Evolutionary conservation across 2,329 filamentous ascomycete species (phyloP).

Genomic region (Harringtonia lauricola): DNA sequence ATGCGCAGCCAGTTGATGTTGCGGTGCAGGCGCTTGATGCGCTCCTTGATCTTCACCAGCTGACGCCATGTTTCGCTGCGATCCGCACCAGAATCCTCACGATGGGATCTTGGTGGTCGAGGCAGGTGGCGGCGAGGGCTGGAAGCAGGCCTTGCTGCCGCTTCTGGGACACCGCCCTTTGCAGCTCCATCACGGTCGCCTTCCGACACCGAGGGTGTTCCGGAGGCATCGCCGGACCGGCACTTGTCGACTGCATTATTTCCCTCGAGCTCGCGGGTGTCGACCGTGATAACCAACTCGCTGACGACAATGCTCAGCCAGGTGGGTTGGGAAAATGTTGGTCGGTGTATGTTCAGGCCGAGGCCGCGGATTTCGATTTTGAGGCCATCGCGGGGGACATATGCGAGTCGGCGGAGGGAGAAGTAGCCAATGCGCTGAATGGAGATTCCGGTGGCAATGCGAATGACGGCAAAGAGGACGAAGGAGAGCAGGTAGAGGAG

Average conservation of each 20-base stretch:
- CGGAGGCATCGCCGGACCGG: constrained; percentile 12
- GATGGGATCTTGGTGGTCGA: constrained; percentile 13
- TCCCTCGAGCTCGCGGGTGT: constrained; percentile 55
- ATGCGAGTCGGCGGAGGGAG: constrained; percentile 81
- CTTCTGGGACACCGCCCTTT: no score
- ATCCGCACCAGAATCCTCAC: constrained; percentile 19
- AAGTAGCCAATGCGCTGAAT: constrained; percentile 93
- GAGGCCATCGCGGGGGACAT: constrained; percentile 79
- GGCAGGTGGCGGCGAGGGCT: not conserved
- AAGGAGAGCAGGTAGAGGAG: constrained; percentile 86
- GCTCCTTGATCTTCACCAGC: constrained; percentile 70
- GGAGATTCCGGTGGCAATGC: constrained; percentile 85
- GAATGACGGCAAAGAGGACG: constrained; percentile 82
- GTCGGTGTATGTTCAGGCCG: constrained; percentile 78
- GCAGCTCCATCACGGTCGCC: not conserved
- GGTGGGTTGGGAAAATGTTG: constrained; percentile 93
- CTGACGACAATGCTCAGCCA: constrained; percentile 87
- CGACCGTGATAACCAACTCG: constrained; percentile 75
- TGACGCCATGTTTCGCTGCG: constrained; percentile 71
- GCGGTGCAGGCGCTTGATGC: constrained; percentile 74
- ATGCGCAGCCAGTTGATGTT: constrained; percentile 81
- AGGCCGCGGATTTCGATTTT: constrained; percentile 83
- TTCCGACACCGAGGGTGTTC: not conserved
- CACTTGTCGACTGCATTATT: constrained; percentile 25
- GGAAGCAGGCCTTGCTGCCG: not conserved